Percentiles rank a stretch among this genome's conserved stretches.
These are phyloP conservation scores for Pulveroboletus sp. DNA, from an alignment of 768 basidiomycete species.

Conservation along the genomic window DNA sequence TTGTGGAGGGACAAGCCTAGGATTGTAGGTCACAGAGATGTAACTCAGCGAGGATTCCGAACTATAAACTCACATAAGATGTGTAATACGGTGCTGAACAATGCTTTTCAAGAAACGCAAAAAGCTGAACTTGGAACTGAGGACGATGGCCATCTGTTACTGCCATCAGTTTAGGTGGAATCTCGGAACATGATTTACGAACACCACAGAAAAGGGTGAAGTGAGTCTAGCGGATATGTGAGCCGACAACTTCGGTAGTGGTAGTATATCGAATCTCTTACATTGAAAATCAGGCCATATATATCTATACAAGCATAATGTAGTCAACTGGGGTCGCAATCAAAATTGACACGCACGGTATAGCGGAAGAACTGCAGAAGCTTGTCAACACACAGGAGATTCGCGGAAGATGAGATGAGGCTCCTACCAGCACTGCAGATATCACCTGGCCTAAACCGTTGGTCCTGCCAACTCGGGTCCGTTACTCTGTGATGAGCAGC, in stretches of 20 bases:
- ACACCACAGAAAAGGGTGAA: slow-evolving; percentile 52
- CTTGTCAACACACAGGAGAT: not conserved
- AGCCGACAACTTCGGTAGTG: not conserved
- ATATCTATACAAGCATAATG: slow-evolving; percentile 41
- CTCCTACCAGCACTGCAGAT: slow-evolving; percentile 52
- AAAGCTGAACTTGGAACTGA: slow-evolving; percentile 43
- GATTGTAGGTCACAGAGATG: not conserved
- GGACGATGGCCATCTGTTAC: slow-evolving; percentile 46
- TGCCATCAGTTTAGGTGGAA: slow-evolving; percentile 5
- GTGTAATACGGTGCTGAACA: slow-evolving; percentile 40
- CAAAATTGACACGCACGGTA: slow-evolving; percentile 43
- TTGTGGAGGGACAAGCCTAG: slow-evolving; percentile 44
- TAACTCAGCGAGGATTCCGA: not conserved
- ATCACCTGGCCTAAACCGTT: slow-evolving; percentile 57
- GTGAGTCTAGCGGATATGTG: slow-evolving; percentile 48
- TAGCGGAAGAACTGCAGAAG: slow-evolving; percentile 48
- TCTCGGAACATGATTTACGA: slow-evolving; percentile 18
- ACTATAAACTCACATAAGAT: slow-evolving; percentile 34
- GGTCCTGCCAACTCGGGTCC: slow-evolving; percentile 41
- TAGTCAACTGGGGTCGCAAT: not conserved
- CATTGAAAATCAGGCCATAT: slow-evolving; percentile 63
- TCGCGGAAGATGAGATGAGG: not conserved
- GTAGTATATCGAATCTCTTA: slow-evolving; percentile 15
- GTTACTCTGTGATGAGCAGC: slow-evolving; percentile 50
- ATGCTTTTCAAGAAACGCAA: slow-evolving; percentile 43